phyloP scores from a whole-genome alignment of 2,329 filamentous ascomycete species.

The Cladosporium sp. region DNA sequence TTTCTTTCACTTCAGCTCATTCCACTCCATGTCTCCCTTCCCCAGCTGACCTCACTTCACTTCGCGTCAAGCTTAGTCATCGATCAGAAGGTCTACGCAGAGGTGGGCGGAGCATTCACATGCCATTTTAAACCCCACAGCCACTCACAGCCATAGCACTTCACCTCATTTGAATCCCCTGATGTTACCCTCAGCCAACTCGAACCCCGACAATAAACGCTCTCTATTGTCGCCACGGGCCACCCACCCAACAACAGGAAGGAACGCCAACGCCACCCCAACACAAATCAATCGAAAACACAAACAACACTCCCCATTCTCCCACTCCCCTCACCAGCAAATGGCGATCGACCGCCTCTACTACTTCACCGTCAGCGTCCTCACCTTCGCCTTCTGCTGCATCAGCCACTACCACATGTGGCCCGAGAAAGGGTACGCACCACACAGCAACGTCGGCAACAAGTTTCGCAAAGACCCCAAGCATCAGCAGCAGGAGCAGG shows the following conservation, averaged over 20 bases:
- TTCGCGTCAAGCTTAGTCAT: background rate
- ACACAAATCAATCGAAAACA: too few relatives aligned
- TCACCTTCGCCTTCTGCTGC: conserved; percentile 20
- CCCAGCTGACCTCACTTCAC: background rate
- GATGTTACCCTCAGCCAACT: background rate
- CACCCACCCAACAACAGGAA: background rate
- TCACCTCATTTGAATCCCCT: too few relatives aligned
- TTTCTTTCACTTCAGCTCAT: background rate
- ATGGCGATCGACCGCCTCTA: conserved; percentile 29
- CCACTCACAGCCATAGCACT: too few relatives aligned
- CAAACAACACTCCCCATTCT: background rate
- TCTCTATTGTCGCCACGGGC: conserved; percentile 13
- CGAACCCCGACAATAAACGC: conserved; percentile 17
- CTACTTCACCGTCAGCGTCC: conserved; percentile 22
- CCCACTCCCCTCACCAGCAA: background rate
- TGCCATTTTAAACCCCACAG: too few relatives aligned
- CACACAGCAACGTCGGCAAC: conserved; percentile 21
- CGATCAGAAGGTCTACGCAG: background rate
- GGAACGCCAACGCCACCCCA: background rate
- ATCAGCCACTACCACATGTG: conserved; percentile 24
- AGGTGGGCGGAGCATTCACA: background rate
- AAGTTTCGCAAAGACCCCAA: conserved; percentile 14
- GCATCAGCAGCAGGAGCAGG: too few relatives aligned
- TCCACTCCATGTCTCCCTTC: too few relatives aligned
- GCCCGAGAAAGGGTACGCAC: conserved; percentile 20